phyloP scores from a whole-genome alignment of 352 stramenopile genomes.

The Globisporangium okanoganense region DNA sequence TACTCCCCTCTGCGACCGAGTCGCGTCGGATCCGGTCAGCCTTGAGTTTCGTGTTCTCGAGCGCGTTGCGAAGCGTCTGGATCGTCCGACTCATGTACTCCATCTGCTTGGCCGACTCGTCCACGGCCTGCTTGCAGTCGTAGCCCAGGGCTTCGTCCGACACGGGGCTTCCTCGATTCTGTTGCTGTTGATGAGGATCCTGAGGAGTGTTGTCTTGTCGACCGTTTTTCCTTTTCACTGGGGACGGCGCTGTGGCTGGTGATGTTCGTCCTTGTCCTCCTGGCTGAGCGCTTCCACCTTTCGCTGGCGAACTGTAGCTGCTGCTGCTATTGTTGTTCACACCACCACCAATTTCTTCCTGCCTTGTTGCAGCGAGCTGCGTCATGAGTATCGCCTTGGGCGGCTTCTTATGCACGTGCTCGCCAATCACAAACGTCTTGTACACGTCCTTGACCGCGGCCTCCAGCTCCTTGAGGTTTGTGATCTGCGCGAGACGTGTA shows the following conservation, averaged over 20 bases:
- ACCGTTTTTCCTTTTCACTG: slow-evolving; percentile 1
- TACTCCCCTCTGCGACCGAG: slow-evolving; percentile 69
- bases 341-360: background rate
- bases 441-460: slow-evolving; percentile 78
- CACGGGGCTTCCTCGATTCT: slow-evolving; percentile 2
- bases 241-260: slow-evolving; percentile 11
- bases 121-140: slow-evolving; percentile 70
- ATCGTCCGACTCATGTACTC: slow-evolving; percentile 81
- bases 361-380: slow-evolving; percentile 4
- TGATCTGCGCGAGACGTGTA: slow-evolving; percentile 61
- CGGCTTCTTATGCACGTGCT: slow-evolving; percentile 58
- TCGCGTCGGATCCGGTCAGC: slow-evolving; percentile 64
- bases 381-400: slow-evolving; percentile 17
- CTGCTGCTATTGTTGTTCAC: background rate
- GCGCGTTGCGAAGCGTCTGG: slow-evolving; percentile 45
- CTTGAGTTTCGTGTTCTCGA: slow-evolving; percentile 71
- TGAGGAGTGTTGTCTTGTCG: background rate
- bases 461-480: slow-evolving; percentile 79
- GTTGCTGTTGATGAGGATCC: background rate
- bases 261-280: background rate
- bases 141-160: slow-evolving; percentile 57
- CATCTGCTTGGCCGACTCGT: slow-evolving; percentile 76
- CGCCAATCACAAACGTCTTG: slow-evolving; percentile 68
- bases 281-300: background rate
- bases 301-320: slow-evolving; percentile 8